These are phyloP conservation scores for Gyrodon tennesseensis DNA, from an alignment of 1,284 basidiomycete species.

Conservation along the genomic window DNA sequence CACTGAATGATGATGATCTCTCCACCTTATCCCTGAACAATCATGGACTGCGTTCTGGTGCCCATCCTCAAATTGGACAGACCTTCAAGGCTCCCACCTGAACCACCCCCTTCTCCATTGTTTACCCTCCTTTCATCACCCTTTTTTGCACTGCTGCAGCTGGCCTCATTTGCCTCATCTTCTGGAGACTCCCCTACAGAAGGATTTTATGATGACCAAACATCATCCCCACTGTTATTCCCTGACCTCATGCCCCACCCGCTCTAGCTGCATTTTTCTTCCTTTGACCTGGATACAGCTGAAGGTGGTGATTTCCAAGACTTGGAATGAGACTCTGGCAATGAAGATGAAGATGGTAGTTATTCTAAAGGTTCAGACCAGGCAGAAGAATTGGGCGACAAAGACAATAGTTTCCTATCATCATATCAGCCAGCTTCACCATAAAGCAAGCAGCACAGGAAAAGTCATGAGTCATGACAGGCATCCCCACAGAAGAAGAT, in stretches of 20 bases:
- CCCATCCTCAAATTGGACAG: no score
- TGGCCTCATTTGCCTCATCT: not conserved
- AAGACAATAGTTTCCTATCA: no score
- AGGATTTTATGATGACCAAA: not conserved
- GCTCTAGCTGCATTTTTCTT: no score
- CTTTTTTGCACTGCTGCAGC: not conserved
- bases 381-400: not conserved
- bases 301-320: no score
- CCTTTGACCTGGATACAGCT: no score
- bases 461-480: no score
- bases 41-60: not conserved
- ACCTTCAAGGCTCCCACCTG: no score
- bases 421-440: not conserved
- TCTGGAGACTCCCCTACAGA: not conserved
- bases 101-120: not conserved
- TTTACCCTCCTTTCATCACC: not conserved
- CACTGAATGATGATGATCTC: no score
- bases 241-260: no score
- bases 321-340: no score
- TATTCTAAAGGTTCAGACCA: not conserved
- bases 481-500: no score
- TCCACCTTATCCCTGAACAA: not conserved
- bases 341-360: not conserved
- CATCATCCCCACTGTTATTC: not conserved
- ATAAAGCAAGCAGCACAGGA: not conserved